Evolutionary conservation across 768 basidiomycete genomes (phyloP).

Genomic region (Boletus coccyginus): DNA sequence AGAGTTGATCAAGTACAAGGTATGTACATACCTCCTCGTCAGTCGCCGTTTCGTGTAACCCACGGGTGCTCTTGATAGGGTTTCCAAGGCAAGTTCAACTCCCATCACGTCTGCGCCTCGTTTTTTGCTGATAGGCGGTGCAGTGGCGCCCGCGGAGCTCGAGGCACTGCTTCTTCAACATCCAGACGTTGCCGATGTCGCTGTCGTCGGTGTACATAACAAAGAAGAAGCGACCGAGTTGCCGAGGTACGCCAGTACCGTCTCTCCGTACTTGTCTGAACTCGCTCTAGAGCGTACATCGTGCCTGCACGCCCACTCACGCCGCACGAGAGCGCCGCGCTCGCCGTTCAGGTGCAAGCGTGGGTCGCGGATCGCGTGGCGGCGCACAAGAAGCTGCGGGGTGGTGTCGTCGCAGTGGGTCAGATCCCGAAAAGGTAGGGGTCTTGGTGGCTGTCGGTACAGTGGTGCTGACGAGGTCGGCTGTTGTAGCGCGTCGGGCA

Average conservation of each 20-base stretch:
- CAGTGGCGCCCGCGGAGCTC: slow-evolving; percentile 85
- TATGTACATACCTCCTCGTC: background rate
- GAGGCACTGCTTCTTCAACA: slow-evolving; percentile 75
- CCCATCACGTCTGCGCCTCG: background rate
- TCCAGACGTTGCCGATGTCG: slow-evolving; percentile 73
- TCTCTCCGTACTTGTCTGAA: background rate
- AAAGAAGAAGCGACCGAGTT: slow-evolving; percentile 75
- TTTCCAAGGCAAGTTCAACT: slow-evolving; percentile 59
- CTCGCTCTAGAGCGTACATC: slow-evolving; percentile 53
- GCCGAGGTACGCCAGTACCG: slow-evolving; percentile 48
- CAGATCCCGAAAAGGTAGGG: slow-evolving; percentile 34
- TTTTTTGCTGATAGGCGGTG: background rate
- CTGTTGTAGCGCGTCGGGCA: slow-evolving; percentile 67
- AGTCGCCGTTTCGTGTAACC: background rate
- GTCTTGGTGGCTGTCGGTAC: background rate
- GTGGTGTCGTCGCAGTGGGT: slow-evolving; percentile 63
- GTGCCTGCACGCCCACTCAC: slow-evolving; percentile 28
- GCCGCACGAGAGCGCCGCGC: slow-evolving; percentile 23
- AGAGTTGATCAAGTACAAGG: slow-evolving; percentile 78
- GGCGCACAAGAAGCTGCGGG: slow-evolving; percentile 74
- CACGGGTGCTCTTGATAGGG: slow-evolving; percentile 40
- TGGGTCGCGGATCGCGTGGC: slow-evolving; percentile 75
- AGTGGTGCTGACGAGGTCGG: background rate
- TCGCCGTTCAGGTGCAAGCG: slow-evolving; percentile 49
- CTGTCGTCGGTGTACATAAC: slow-evolving; percentile 74